Base-by-base conservation (phyloP, 2,329 filamentous ascomycete genomes). In the Thermomyces lanuginosus region DNA sequence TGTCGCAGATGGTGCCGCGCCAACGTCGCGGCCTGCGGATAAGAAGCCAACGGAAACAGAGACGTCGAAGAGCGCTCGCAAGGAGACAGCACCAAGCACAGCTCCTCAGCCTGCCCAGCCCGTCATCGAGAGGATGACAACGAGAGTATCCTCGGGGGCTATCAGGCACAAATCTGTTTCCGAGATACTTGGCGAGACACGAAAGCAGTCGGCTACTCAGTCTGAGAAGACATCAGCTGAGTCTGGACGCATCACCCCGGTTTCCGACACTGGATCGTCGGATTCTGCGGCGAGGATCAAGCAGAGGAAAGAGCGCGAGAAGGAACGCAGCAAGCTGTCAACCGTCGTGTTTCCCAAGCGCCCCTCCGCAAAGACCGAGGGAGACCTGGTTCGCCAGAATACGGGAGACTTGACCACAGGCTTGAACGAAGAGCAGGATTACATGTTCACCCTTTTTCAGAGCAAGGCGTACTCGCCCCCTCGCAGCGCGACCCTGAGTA, bases 271-370 rank as follows among this genome's bases (percentile, higher is more conserved):
- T 27, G 36, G 39, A 10, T 38, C 41, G 7, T 44, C 46, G 10
- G 47, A 48, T 22, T 46, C 48, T 24, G 42, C 49, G 21, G 46
- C 50, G 12, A 50, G 49, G 24, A 49, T 55, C 35, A 58, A 55
- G 21, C 63, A 66, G 32, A 55, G 56, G 20, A 71, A 66, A 37
- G 61, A 67, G 16, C 66, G 61, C 36, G 63, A 68, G 26, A 76
- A 72, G 35, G 58, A 61, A 32, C 46, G 57, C 42, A 71, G 64
- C 36, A 76, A 76, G 39, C 60, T 76, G 8, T 81, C 76, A 1
- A 79, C 72, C 0, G 80, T 89, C 3, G 64, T 86, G 0, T 89
- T 91, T 45, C 75, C 77, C 2, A 82, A 79, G 42, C 69, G 72
- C 29, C 56, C 60, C 36, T 39, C 62, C 8, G 65, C 70, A 18